These are phyloP conservation scores for Fusarium tuaranense DNA, from an alignment of 2,329 filamentous ascomycete genomes.

Conservation along the genomic window DNA sequence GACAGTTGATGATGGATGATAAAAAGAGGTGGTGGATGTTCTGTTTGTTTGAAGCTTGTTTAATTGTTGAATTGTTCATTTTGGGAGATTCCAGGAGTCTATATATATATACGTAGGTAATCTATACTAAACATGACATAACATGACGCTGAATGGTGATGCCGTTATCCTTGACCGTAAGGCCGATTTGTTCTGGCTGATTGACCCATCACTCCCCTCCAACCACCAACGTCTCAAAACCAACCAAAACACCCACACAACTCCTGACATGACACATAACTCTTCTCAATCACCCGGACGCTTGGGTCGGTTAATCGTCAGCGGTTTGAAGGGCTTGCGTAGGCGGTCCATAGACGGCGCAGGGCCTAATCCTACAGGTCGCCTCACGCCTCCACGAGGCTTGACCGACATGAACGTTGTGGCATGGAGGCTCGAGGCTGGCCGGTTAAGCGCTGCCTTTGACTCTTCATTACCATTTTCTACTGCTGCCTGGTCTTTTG, in stretches of 20 bases:
- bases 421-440: slow-evolving; percentile 60
- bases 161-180: slow-evolving; percentile 43
- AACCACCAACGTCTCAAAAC: slow-evolving; percentile 15
- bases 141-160: background rate
- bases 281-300: slow-evolving; percentile 36
- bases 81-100: background rate
- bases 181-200: slow-evolving; percentile 8
- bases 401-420: slow-evolving; percentile 61
- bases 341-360: slow-evolving; percentile 63
- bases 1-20: background rate
- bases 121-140: background rate
- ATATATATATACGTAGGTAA: slow-evolving; percentile 12
- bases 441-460: slow-evolving; percentile 46
- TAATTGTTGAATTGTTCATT: slow-evolving; percentile 2
- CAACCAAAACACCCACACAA: slow-evolving; percentile 11
- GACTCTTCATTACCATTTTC: slow-evolving; percentile 42
- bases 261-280: slow-evolving; percentile 12
- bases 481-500: slow-evolving; percentile 35
- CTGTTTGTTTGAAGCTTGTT: slow-evolving; percentile 2
- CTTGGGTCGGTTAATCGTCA: slow-evolving; percentile 62
- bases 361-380: slow-evolving; percentile 58
- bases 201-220: background rate
- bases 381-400: slow-evolving; percentile 54
- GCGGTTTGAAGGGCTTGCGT: slow-evolving; percentile 67
- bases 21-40: background rate